Evolutionary conservation across 768 basidiomycete species (phyloP).

Genomic region (Tephrocybe rancida): DNA sequence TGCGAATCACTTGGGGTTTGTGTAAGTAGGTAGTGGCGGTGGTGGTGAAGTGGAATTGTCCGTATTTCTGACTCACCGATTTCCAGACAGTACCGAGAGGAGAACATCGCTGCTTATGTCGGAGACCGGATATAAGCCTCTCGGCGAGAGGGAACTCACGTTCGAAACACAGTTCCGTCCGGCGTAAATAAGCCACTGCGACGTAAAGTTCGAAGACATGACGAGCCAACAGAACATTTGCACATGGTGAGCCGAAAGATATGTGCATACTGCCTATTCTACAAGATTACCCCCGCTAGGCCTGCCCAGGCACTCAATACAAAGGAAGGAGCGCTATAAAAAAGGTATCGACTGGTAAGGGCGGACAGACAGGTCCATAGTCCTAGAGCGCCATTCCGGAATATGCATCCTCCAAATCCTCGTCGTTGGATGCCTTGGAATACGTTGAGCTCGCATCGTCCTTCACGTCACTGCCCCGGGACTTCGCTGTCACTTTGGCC

Average conservation of each 20-base stretch:
- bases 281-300: not conserved
- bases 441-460: conserved; percentile 7
- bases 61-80: no score
- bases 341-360: not conserved
- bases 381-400: conserved; percentile 15
- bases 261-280: conserved; percentile 6
- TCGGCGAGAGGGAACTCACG: no score
- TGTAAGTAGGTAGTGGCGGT: no score
- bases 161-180: no score
- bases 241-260: conserved; percentile 5
- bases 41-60: no score
- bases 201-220: not conserved
- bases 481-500: conserved; percentile 1
- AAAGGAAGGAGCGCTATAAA: not conserved
- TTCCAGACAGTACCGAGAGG: no score
- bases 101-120: no score
- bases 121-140: no score
- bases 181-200: not conserved
- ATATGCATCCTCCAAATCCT: conserved; percentile 14
- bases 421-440: conserved; percentile 7
- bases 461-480: not conserved
- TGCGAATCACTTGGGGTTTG: no score
- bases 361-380: not conserved
- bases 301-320: conserved; percentile 1
- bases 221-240: not conserved